Base-by-base conservation (phyloP, 2,329 filamentous ascomycete species). In the Aspergillus ruber region DNA sequence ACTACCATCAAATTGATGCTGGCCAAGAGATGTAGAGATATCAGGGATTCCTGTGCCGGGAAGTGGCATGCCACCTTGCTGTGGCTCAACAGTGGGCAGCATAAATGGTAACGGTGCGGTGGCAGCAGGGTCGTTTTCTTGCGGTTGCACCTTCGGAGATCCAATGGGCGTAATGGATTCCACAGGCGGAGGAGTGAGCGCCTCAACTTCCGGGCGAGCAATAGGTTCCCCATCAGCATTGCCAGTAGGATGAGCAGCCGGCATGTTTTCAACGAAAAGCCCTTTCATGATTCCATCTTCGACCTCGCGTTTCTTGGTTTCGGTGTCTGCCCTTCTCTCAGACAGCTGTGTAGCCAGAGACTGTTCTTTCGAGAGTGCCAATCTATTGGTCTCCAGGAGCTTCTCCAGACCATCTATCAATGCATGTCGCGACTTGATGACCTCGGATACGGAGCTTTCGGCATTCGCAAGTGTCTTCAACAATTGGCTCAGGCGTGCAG, bases 211-310 rank as follows among this genome's bases (percentile, higher is more conserved):
- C 1, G 91, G 90, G 29, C 88, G 83, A 45, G 50, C n/a, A 12
- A 57, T 42, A 67, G 68, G 32, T 38, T 64, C 56, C 53, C 59
- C 54, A n/a, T 57, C 52, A 7, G 42, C 56, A 21, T 39, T 39
- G 27, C 66, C 67, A 36, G 61, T 62, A n/a, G 69, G 51, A 56
- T 74, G 62, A 43, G 74, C 67, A 7, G 74, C 72, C 2, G 75
- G 73, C 3, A 75, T 70, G 8, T 80, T 74, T 7, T 83, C 78
- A 1, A 81, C 79, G 12, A 83, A 82, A 18, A 95, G 78, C 7
- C 88, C 88, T 44, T 86, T 82, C 79, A 98, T 89, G 56, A 98
- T 97, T 43, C 82, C 85, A 55, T 91, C 82, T 67, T 98, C 93
- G 6, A 98, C 90, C 42, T 93, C 86, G 45, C 84, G 83, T 68